A percentile compares a stretch with the other conserved stretches of the same genome.
phyloP scores from a whole-genome alignment of 306 rosid genomes.

The Prunus salicina region DNA sequence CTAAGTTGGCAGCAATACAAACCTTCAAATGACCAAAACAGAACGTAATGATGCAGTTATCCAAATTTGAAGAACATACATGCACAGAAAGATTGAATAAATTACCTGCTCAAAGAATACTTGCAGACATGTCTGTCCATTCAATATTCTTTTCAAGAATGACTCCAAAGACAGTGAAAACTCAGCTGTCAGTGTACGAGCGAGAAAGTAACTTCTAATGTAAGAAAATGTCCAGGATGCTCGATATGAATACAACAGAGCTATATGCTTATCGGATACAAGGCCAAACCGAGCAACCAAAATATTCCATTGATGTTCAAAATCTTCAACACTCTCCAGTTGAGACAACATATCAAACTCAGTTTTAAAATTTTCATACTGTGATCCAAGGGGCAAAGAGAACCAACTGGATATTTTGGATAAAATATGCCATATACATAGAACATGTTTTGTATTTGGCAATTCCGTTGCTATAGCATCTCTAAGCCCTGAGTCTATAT shows the following conservation, averaged over 20 bases:
- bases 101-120: constrained; percentile 61
- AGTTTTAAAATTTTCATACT: constrained; percentile 47
- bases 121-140: constrained; percentile 42
- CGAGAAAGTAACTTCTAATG: constrained; percentile 47
- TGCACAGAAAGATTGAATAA: not conserved
- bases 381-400: constrained; percentile 45
- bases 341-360: constrained; percentile 58
- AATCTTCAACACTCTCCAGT: constrained; percentile 52
- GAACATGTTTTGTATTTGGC: constrained; percentile 54
- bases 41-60: not conserved
- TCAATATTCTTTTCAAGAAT: constrained; percentile 43
- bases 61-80: not conserved
- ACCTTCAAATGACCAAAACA: constrained; percentile 35
- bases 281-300: constrained; percentile 56
- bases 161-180: constrained; percentile 48
- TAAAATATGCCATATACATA: constrained; percentile 49
- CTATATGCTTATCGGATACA: constrained; percentile 52
- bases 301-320: constrained; percentile 60
- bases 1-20: constrained; percentile 25
- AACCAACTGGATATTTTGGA: constrained; percentile 67
- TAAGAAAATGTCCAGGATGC: constrained; percentile 49
- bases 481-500: constrained; percentile 53
- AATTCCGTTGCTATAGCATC: constrained; percentile 56
- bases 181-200: constrained; percentile 51
- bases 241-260: constrained; percentile 42